Evolutionary conservation across 2,329 filamentous ascomycete species (phyloP).

Genomic region (Plectosphaerella sp.): DNA sequence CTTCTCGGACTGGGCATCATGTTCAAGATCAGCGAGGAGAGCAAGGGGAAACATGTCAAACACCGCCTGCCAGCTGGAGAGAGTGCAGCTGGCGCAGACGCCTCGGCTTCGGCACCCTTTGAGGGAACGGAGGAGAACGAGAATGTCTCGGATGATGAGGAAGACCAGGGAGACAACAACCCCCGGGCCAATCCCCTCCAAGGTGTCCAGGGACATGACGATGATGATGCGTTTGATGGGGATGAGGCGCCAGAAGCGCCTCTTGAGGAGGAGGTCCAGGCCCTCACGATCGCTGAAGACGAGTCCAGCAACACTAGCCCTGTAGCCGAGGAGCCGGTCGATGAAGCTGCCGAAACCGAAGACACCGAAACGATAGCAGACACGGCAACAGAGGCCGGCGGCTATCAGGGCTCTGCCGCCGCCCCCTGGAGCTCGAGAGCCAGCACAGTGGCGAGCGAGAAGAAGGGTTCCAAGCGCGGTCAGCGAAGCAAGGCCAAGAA

Average conservation of each 20-base stretch:
- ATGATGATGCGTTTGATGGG: slow-evolving; percentile 9
- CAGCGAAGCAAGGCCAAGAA: slow-evolving; percentile 84
- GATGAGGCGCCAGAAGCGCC: slow-evolving; percentile 1
- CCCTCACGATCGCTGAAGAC: slow-evolving; percentile 9
- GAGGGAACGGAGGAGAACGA: slow-evolving; percentile 13
- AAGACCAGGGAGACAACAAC: slow-evolving; percentile 19
- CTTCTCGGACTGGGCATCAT: slow-evolving; percentile 83
- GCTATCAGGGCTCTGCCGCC: neutral
- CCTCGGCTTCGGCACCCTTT: neutral
- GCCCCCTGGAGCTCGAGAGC: slow-evolving; percentile 5
- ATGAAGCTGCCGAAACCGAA: slow-evolving; percentile 15
- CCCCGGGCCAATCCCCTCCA: slow-evolving; percentile 33
- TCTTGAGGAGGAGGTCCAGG: slow-evolving; percentile 9
- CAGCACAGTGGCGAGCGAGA: slow-evolving; percentile 27
- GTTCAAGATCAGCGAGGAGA: slow-evolving; percentile 86
- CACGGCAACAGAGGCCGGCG: slow-evolving; percentile 3
- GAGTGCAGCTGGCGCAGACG: slow-evolving; percentile 7
- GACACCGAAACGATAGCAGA: slow-evolving; percentile 2
- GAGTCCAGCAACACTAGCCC: slow-evolving; percentile 15
- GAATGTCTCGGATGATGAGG: slow-evolving; percentile 26
- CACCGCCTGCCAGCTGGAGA: slow-evolving; percentile 46
- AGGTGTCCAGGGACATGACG: slow-evolving; percentile 19
- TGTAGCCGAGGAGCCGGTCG: slow-evolving; percentile 5
- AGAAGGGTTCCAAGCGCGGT: slow-evolving; percentile 61
- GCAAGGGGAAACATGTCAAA: slow-evolving; percentile 74